These are phyloP conservation scores for Lasiosphaeris hirsuta DNA, from an alignment of 495 filamentous ascomycete species.

Conservation along the genomic window DNA sequence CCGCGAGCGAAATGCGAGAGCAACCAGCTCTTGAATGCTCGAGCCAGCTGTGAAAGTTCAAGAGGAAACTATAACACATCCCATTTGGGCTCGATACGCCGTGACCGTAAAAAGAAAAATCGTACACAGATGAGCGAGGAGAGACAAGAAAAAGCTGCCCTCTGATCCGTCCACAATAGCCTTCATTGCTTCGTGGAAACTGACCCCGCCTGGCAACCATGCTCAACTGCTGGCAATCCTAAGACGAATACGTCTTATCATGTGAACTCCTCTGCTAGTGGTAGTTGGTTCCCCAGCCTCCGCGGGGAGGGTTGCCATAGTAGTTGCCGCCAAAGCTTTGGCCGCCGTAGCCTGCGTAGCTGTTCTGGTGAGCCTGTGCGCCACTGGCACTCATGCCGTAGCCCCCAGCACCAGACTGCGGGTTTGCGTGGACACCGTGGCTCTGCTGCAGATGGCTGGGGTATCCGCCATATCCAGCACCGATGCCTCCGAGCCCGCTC, in stretches of 20 bases:
- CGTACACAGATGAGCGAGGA: constrained; percentile 2
- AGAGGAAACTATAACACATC: constrained; percentile 13
- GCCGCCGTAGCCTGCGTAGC: constrained; percentile 52
- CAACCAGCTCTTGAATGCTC: constrained; percentile 4
- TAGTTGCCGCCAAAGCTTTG: constrained; percentile 50
- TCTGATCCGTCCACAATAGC: neutral
- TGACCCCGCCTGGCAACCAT: too few relatives aligned
- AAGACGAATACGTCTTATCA: neutral
- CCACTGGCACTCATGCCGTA: constrained; percentile 67
- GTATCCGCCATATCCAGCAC: constrained; percentile 65
- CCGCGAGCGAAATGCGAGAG: neutral
- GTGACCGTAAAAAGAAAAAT: constrained; percentile 1
- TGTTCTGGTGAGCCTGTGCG: constrained; percentile 62
- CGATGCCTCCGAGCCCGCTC: constrained; percentile 44
- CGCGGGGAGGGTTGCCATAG: constrained; percentile 52
- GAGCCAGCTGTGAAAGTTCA: constrained; percentile 10
- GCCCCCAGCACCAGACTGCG: constrained; percentile 58
- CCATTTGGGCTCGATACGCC: constrained; percentile 4
- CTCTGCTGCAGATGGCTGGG: constrained; percentile 59
- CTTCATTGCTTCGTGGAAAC: neutral
- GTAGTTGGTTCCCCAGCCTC: constrained; percentile 70
- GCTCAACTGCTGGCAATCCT: too few relatives aligned
- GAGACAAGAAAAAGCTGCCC: neutral
- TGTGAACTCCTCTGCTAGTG: constrained; percentile 30
- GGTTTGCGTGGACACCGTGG: constrained; percentile 60